Evolutionary conservation across 495 filamentous ascomycete genomes (phyloP).

Genomic region (Parathielavia appendiculata): DNA sequence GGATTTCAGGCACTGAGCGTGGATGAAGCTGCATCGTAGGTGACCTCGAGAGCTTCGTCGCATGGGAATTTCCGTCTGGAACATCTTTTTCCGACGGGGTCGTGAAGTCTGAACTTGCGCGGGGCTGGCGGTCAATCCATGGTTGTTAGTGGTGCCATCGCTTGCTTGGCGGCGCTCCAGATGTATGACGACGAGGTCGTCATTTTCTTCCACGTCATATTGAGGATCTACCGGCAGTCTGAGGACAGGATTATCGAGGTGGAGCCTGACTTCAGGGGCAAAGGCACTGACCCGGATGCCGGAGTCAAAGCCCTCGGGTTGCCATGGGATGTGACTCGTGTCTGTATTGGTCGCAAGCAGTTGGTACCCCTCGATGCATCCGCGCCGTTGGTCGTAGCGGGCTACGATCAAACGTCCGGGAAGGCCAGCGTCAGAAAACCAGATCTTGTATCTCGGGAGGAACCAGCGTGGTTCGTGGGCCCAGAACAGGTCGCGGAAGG

Average conservation of each 20-base stretch:
- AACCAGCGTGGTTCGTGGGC: slow-evolving; percentile 82
- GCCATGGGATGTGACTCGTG: slow-evolving; percentile 55
- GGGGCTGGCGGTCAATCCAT: not conserved
- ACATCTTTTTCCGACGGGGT: slow-evolving; percentile 13
- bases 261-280: slow-evolving; percentile 57
- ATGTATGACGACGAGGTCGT: not conserved
- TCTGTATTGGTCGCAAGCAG: slow-evolving; percentile 57
- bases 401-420: slow-evolving; percentile 65
- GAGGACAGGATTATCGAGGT: slow-evolving; percentile 66
- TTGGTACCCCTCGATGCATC: slow-evolving; percentile 77
- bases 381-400: slow-evolving; percentile 64
- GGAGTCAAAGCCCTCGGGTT: slow-evolving; percentile 59
- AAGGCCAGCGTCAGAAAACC: slow-evolving; percentile 72
- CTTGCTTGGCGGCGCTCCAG: not conserved
- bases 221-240: slow-evolving; percentile 37
- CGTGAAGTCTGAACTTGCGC: not conserved
- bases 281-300: slow-evolving; percentile 22
- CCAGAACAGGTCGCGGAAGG: slow-evolving; percentile 63
- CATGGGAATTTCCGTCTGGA: slow-evolving; percentile 51
- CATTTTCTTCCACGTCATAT: not conserved
- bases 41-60: slow-evolving; percentile 32
- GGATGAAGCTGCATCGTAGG: slow-evolving; percentile 42
- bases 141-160: not conserved
- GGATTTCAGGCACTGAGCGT: slow-evolving; percentile 40
- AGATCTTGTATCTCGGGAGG: slow-evolving; percentile 69